Conservation (phyloP, 2,329 filamentous ascomycete genomes). For the Hymenoscyphus fructigenus region DNA sequence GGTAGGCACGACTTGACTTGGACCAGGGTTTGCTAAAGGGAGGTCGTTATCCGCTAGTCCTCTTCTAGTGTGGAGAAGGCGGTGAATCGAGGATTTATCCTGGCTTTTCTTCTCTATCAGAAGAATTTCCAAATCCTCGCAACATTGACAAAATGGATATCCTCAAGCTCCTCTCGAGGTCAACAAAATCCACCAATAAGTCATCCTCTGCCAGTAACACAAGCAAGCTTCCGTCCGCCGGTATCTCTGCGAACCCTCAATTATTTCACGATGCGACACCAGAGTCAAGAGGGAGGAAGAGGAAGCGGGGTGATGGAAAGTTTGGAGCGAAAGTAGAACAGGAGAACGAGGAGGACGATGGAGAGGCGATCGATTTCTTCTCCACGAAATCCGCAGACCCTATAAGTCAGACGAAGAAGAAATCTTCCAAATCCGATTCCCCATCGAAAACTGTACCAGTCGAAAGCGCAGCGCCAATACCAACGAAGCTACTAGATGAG, state of each 20-base stretch:
- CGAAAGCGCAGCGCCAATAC: slow-evolving; percentile 11
- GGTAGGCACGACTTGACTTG: no score
- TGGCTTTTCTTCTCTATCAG: background rate
- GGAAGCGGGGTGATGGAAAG: slow-evolving; percentile 49
- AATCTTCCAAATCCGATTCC: slow-evolving; percentile 23
- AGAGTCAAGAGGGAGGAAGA: slow-evolving; percentile 49
- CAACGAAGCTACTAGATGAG: slow-evolving; percentile 51
- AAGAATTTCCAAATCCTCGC: slow-evolving; percentile 2
- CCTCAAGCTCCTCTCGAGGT: slow-evolving; percentile 69
- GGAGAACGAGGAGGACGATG: slow-evolving; percentile 39
- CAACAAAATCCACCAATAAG: slow-evolving; percentile 54
- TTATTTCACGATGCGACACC: slow-evolving; percentile 60
- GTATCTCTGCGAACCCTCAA: slow-evolving; percentile 64
- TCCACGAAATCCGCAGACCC: slow-evolving; percentile 43
- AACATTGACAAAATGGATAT: slow-evolving; percentile 51
- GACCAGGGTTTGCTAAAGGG: no score
- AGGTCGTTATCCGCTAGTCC: background rate
- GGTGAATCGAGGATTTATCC: background rate
- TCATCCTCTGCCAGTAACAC: slow-evolving; percentile 36
- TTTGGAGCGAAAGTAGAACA: slow-evolving; percentile 33
- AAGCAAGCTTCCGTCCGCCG: slow-evolving; percentile 61
- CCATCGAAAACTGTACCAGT: slow-evolving; percentile 7
- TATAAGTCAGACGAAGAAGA: slow-evolving; percentile 25
- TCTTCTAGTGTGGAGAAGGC: background rate
- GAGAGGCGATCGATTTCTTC: slow-evolving; percentile 55